Evolutionary conservation across 257 asterid species (phyloP).

Genomic region (Solanum clarkiae): DNA sequence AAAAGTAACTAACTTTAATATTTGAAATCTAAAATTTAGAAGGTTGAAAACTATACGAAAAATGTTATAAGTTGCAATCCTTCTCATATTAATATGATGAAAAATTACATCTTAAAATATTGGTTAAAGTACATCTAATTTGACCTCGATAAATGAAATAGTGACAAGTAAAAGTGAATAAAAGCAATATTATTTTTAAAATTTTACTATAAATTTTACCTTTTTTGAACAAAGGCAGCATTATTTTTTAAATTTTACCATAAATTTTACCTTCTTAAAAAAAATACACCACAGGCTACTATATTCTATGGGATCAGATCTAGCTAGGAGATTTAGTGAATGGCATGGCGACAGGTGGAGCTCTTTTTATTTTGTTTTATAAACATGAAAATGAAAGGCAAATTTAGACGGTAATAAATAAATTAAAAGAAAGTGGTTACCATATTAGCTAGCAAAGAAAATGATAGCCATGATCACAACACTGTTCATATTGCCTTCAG

Average conservation of each 20-base stretch:
- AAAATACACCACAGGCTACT: neutral
- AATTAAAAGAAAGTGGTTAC: neutral
- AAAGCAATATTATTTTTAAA: no score
- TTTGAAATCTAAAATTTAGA: no score
- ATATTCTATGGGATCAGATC: neutral
- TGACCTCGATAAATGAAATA: no score
- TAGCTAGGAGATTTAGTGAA: neutral
- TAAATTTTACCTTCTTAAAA: neutral
- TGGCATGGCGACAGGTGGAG: neutral
- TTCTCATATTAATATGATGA: no score
- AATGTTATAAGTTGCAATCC: no score
- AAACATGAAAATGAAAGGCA: neutral
- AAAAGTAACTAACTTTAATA: no score
- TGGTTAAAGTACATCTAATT: no score
- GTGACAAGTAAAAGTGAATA: no score
- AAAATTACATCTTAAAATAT: no score
- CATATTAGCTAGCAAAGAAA: neutral
- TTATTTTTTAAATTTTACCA: neutral
- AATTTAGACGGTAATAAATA: neutral
- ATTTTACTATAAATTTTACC: neutral
- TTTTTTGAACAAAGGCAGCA: neutral
- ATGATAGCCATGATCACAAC: neutral
- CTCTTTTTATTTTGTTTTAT: neutral
- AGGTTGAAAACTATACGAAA: no score
- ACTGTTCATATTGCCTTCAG: neutral